A percentile compares a stretch with the other conserved stretches of the same genome.
Evolutionary conservation across 202 grass and related monocot species (phyloP).

Genomic region (Bolboschoenoplectus hybrid): DNA sequence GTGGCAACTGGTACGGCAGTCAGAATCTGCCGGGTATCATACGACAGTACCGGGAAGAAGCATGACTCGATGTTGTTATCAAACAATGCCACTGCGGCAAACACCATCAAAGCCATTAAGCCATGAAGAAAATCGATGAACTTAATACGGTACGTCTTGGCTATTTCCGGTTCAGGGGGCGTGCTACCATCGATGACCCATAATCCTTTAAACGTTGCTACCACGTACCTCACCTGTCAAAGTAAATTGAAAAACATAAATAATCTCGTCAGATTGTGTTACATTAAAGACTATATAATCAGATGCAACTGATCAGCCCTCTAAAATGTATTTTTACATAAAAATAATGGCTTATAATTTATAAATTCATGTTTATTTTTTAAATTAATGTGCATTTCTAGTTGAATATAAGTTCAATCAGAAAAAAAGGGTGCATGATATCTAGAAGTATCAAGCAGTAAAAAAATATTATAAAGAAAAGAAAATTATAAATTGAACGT

Average conservation of each 20-base stretch:
- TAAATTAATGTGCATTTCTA: neutral
- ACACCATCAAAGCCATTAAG: constrained; percentile 53
- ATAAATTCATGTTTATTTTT: neutral
- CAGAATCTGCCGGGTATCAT: constrained; percentile 55
- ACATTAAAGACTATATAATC: neutral
- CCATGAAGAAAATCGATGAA: constrained; percentile 71
- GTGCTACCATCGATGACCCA: constrained; percentile 64
- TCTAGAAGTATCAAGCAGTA: neutral
- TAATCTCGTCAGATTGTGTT: neutral
- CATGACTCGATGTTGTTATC: constrained; percentile 58
- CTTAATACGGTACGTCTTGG: constrained; percentile 37
- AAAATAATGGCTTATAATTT: neutral
- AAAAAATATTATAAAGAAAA: neutral
- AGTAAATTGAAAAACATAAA: constrained; percentile 6
- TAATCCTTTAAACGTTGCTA: constrained; percentile 46
- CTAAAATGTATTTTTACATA: neutral
- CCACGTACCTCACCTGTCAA: constrained; percentile 41
- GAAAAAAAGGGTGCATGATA: neutral
- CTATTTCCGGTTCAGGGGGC: constrained; percentile 32
- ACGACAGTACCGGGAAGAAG: constrained; percentile 57
- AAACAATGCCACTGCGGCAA: constrained; percentile 58
- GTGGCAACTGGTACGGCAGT: constrained; percentile 52
- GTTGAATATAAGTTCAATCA: neutral
- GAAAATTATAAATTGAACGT: constrained; percentile 15
- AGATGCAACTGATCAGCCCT: neutral